These are phyloP conservation scores for Helicostylum pulchrum DNA, from an alignment of 192 early-diverging fungal genomes.

Conservation along the genomic window DNA sequence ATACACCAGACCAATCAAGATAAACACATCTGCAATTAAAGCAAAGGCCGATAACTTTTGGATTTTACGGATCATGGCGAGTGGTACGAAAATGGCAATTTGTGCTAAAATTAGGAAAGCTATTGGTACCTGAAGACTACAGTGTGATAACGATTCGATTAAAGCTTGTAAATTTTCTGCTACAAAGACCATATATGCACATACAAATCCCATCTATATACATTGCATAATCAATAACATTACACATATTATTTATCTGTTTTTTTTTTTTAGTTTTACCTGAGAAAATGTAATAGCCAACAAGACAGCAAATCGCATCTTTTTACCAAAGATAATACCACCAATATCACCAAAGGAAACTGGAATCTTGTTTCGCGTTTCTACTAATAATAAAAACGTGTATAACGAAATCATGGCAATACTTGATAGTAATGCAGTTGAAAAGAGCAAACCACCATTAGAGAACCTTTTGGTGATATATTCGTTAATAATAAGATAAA, in stretches of 20 bases:
- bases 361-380: constrained; percentile 60
- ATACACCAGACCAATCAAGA: constrained; percentile 83
- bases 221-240: neutral
- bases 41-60: constrained; percentile 83
- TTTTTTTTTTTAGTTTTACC: constrained; percentile 40
- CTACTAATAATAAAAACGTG: constrained; percentile 70
- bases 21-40: constrained; percentile 90
- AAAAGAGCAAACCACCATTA: constrained; percentile 75
- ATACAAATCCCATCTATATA: constrained; percentile 53
- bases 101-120: constrained; percentile 47
- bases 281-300: constrained; percentile 73
- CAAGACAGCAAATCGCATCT: constrained; percentile 65
- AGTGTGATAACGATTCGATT: constrained; percentile 26
- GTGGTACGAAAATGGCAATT: constrained; percentile 47
- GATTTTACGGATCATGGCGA: constrained; percentile 79
- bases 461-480: constrained; percentile 51
- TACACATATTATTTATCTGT: neutral
- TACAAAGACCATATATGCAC: constrained; percentile 65
- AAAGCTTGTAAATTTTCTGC: constrained; percentile 53
- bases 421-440: constrained; percentile 56
- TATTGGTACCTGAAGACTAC: constrained; percentile 12
- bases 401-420: constrained; percentile 68
- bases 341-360: constrained; percentile 71
- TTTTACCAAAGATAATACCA: constrained; percentile 58
- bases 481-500: neutral